phyloP scores from a whole-genome alignment of 208 protist species.

The Acanthamoeba lenticulata region DNA sequence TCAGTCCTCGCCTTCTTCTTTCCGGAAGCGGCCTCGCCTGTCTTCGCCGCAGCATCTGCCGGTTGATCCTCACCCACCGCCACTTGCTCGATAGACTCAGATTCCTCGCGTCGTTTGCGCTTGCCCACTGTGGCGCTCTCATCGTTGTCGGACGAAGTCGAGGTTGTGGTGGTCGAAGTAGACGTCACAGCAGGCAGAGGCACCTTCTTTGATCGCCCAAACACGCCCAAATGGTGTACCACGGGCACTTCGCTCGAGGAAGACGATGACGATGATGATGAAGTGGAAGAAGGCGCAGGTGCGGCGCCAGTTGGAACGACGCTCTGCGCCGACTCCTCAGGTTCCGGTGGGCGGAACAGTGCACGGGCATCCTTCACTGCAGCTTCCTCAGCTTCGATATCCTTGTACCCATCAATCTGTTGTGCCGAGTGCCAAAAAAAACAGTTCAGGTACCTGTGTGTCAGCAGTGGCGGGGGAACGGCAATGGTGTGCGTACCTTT shows the following conservation, averaged over 20 bases:
- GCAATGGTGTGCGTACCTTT: background rate
- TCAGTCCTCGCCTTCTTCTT: background rate
- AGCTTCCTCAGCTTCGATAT: background rate
- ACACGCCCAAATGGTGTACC: conserved; percentile 6
- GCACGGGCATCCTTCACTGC: background rate
- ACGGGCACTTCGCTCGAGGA: background rate
- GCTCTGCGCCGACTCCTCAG: background rate
- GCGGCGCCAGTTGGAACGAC: background rate
- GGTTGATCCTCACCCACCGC: background rate
- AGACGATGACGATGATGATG: background rate
- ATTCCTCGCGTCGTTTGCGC: conserved; percentile 6
- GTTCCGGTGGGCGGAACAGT: background rate
- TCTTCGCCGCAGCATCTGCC: background rate
- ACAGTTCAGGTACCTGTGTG: background rate
- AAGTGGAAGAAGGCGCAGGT: background rate
- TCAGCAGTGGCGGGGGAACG: too few relatives aligned
- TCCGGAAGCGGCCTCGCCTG: background rate
- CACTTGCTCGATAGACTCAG: background rate
- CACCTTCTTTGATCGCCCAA: conserved; percentile 38
- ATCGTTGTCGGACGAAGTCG: background rate
- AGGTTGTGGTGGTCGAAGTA: background rate
- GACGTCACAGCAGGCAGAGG: background rate
- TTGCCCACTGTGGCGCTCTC: conserved; percentile 11
- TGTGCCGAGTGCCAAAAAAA: background rate
- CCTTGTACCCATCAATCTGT: background rate